Base-by-base conservation (phyloP, 768 basidiomycete species). In the Cystofilobasidium capitatum region DNA sequence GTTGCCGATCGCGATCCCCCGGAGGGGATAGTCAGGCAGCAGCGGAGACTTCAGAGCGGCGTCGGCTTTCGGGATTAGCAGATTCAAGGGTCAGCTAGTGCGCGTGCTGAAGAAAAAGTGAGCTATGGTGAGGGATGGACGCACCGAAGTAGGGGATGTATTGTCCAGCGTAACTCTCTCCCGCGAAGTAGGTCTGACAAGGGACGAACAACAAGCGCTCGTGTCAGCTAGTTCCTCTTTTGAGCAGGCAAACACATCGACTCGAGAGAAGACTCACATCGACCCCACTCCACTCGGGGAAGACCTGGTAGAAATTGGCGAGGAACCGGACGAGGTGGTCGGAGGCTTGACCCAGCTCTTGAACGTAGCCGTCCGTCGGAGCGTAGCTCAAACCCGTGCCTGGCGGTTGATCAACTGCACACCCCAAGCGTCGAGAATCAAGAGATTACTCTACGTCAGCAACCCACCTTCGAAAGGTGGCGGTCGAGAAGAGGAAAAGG, bases 101-200 rank as follows among this genome's bases (percentile, higher is more conserved):
- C 26, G 5, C 26, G 33, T 29, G 13, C 58, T 26, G 62, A 60
- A 29, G 58, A 47, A 51, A 62, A 16, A 36, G 31, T 37, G 26
- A 71, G 42, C n/a, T n/a, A n/a, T n/a, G n/a, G n/a, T n/a, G n/a
- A n/a, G n/a, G n/a, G 51, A 68, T 67, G 4, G 69, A 73, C 79
- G 71, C 72, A 87, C 90, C 90, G 73, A 92, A 92, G 77, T 90
- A 94, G 5, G 96, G 96, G 73, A 99, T 94, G 80, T 88, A 98
- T 79, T 98, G 93, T 29, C 96, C 96, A 33, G 93, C 96, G 76
- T 85, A 99, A 69, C 90, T 92, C 80, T 99, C 96, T 68, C 96
- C 96, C 0, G 88, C 89, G 5, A 99, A 78, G 77, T 93, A 99
- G 8, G 93, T 96, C 93, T 98, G 74, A 10, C 29, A n/a, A 39